These are phyloP conservation scores for Pachysandra terminalis DNA, from an alignment of 164 flowering plant species.

Conservation along the genomic window DNA sequence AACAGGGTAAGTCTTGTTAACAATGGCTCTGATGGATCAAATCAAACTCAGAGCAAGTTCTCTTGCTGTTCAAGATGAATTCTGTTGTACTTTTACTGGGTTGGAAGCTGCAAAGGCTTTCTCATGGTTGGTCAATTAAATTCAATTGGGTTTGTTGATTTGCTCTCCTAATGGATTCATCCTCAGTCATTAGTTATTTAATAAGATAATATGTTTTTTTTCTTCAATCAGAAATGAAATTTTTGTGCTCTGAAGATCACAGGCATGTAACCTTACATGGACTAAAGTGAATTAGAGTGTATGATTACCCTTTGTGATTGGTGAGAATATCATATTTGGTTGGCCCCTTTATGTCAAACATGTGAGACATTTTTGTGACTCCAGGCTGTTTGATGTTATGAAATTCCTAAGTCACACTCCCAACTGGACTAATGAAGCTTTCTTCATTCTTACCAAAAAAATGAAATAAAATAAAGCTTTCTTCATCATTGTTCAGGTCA, in stretches of 20 bases:
- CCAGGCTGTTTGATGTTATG: background rate
- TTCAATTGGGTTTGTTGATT: slow-evolving; percentile 9
- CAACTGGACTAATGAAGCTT: too few species aligned
- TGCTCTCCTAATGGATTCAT: slow-evolving; percentile 2
- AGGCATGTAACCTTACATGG: slow-evolving; percentile 10
- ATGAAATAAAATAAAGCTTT: too few species aligned
- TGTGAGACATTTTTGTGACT: background rate
- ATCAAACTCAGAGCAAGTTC: slow-evolving; percentile 22
- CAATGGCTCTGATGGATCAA: slow-evolving; percentile 27
- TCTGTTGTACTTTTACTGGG: background rate
- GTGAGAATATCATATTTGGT: slow-evolving; percentile 1
- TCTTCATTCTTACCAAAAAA: too few species aligned
- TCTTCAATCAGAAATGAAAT: slow-evolving; percentile 4
- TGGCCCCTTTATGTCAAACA: background rate
- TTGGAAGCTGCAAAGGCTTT: background rate
- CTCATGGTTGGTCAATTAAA: slow-evolving; percentile 7
- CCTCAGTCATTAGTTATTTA: slow-evolving; percentile 3
- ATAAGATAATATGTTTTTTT: slow-evolving; percentile 1
- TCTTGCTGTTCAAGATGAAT: slow-evolving; percentile 36
- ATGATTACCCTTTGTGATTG: slow-evolving; percentile 4
- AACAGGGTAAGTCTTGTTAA: slow-evolving; percentile 40
- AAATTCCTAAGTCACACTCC: too few species aligned
- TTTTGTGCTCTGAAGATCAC: slow-evolving; percentile 6
- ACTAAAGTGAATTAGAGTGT: slow-evolving; percentile 1
- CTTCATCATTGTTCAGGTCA: too few species aligned